Evolutionary conservation across 257 asterid genomes (phyloP).

Genomic region (Rhazya stricta): DNA sequence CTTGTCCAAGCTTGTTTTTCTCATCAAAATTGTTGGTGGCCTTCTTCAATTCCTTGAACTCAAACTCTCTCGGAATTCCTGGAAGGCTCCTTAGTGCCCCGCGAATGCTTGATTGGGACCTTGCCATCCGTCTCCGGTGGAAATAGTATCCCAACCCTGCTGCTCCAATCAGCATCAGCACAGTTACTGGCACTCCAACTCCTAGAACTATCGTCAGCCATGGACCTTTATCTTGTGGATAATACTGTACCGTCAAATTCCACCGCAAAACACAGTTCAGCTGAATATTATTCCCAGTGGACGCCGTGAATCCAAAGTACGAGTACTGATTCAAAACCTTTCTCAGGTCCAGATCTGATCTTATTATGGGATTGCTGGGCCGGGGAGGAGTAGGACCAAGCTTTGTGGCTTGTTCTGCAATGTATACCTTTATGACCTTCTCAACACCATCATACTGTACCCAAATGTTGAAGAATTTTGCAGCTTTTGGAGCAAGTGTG

Average conservation of each 20-base stretch:
- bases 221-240: conserved; percentile 16
- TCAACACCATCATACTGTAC: conserved; percentile 52
- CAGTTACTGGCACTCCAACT: conserved; percentile 44
- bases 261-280: conserved; percentile 79
- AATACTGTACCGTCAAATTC: conserved; percentile 58
- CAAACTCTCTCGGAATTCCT: conserved; percentile 73
- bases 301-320: conserved; percentile 77
- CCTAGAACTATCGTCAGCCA: conserved; percentile 45
- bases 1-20: conserved; percentile 74
- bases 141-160: conserved; percentile 31
- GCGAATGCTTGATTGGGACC: conserved; percentile 36
- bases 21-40: conserved; percentile 72
- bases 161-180: conserved; percentile 33
- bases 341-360: conserved; percentile 25
- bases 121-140: conserved; percentile 26
- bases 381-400: conserved; percentile 32
- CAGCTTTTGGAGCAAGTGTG: conserved; percentile 41
- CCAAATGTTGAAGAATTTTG: conserved; percentile 64
- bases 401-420: conserved; percentile 16
- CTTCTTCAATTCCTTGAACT: conserved; percentile 62
- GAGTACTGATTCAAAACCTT: conserved; percentile 44
- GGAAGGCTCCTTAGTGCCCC: conserved; percentile 75
- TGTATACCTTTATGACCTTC: conserved; percentile 30
- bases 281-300: conserved; percentile 53
- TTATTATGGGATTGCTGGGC: conserved; percentile 31